Conservation (phyloP, 331 rosid genomes). For the Pyracantha coccinea region DNA sequence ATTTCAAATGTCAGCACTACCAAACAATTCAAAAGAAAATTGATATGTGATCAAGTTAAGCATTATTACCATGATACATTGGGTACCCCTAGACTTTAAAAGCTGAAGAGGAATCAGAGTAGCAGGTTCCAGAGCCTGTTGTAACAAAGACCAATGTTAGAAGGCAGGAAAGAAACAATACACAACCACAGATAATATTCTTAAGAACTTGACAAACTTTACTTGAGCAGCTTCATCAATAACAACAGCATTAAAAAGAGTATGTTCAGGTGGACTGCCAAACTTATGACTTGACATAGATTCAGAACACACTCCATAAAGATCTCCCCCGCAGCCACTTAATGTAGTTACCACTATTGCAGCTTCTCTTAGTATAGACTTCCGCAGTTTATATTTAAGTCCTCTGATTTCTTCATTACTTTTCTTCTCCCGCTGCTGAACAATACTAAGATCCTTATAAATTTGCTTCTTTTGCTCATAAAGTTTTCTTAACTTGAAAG, state of each 20-base stretch:
- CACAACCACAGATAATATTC: conserved; percentile 9
- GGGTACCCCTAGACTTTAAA: conserved; percentile 67
- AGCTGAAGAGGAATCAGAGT: conserved; percentile 96
- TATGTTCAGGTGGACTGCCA: conserved; percentile 72
- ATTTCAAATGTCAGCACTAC: conserved; percentile 30
- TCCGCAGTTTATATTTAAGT: conserved; percentile 68
- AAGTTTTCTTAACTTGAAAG: conserved; percentile 53
- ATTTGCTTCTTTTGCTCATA: conserved; percentile 80
- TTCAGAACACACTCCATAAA: conserved; percentile 84
- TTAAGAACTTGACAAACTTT: conserved; percentile 30
- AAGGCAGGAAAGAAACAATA: conserved; percentile 11
- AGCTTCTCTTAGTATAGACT: conserved; percentile 85
- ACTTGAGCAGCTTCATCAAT: conserved; percentile 99
- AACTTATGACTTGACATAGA: conserved; percentile 61
- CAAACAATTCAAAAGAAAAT: conserved; percentile 5
- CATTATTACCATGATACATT: conserved; percentile 79
- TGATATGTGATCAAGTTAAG: background rate
- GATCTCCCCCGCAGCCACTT: conserved; percentile 94
- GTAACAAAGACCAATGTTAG: conserved; percentile 17
- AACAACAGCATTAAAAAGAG: conserved; percentile 88
- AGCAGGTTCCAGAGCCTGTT: conserved; percentile 96
- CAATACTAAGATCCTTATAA: conserved; percentile 72
- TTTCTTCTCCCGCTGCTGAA: conserved; percentile 76
- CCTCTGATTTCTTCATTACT: conserved; percentile 64
- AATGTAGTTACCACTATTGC: conserved; percentile 85